These are phyloP conservation scores for Cutaneotrichosporon sp. DNA, from an alignment of 1,284 basidiomycete species.

Conservation along the genomic window DNA sequence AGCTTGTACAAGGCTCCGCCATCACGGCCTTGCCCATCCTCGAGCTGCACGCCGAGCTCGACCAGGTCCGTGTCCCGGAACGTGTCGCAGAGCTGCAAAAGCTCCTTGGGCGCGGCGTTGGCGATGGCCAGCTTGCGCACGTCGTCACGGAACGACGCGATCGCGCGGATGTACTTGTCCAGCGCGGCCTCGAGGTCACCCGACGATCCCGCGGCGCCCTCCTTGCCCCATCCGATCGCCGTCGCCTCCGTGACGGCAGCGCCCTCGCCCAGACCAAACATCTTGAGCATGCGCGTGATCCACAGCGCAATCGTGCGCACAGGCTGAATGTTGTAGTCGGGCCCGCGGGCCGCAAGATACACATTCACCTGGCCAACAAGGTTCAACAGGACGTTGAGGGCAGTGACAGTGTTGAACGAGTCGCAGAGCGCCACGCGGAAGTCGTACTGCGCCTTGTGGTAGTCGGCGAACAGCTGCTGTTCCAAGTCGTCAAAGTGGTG, in stretches of 20 bases:
- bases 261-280: slow-evolving; percentile 92
- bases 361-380: slow-evolving; percentile 83
- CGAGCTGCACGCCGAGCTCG: slow-evolving; percentile 87
- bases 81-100: slow-evolving; percentile 72
- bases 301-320: slow-evolving; percentile 73
- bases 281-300: slow-evolving; percentile 82
- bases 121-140: slow-evolving; percentile 77
- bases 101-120: slow-evolving; percentile 62
- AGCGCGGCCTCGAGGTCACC: slow-evolving; percentile 72
- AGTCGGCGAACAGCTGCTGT: slow-evolving; percentile 58
- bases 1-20: slow-evolving; percentile 94
- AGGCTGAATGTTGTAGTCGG: slow-evolving; percentile 59
- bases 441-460: slow-evolving; percentile 66
- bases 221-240: slow-evolving; percentile 52
- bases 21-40: slow-evolving; percentile 83
- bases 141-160: slow-evolving; percentile 88
- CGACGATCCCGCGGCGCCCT: slow-evolving; percentile 29
- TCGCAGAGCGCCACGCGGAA: slow-evolving; percentile 93
- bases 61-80: slow-evolving; percentile 86
- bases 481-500: slow-evolving; percentile 58
- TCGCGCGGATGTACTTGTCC: slow-evolving; percentile 79
- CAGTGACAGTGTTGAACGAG: slow-evolving; percentile 91
- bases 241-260: slow-evolving; percentile 21
- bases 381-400: slow-evolving; percentile 70
- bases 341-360: slow-evolving; percentile 60